phyloP scores from a whole-genome alignment of 768 basidiomycete genomes.

The Calvatia gigantea region DNA sequence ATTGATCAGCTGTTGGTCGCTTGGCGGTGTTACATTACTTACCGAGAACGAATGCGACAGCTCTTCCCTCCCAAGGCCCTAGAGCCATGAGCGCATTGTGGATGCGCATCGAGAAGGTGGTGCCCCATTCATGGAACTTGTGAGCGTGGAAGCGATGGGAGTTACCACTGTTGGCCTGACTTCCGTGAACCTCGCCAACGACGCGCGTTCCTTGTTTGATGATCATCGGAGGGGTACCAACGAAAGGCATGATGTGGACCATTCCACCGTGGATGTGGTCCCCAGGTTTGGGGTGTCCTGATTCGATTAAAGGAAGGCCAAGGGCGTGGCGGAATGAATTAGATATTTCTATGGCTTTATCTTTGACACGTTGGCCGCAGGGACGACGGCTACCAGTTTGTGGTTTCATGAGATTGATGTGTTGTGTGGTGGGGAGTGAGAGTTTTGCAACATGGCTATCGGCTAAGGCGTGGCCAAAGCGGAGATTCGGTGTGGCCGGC shows the following conservation, averaged over 20 bases:
- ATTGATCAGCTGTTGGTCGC: conserved; percentile 2
- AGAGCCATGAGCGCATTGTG: conserved; percentile 64
- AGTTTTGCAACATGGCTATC: conserved; percentile 3
- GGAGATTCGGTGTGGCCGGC: conserved; percentile 6
- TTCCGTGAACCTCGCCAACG: conserved; percentile 1
- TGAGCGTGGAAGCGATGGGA: conserved; percentile 22
- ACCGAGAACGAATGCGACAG: conserved; percentile 82
- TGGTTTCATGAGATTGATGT: not conserved
- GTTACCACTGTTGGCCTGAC: conserved; percentile 21
- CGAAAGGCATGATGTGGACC: conserved; percentile 32
- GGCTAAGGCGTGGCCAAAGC: conserved; percentile 20
- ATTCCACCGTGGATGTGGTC: conserved; percentile 17
- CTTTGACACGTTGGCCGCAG: conserved; percentile 18
- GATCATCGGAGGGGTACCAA: conserved; percentile 23
- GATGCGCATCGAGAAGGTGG: conserved; percentile 56
- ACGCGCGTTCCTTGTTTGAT: conserved; percentile 9
- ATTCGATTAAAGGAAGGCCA: conserved; percentile 48
- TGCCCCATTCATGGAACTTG: conserved; percentile 23
- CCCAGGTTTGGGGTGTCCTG: conserved; percentile 11
- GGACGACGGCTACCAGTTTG: conserved; percentile 16
- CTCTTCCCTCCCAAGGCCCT: conserved; percentile 80
- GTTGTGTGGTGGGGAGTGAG: not conserved
- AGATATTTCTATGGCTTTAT: conserved; percentile 49
- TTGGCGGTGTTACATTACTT: conserved; percentile 11
- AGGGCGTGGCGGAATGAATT: conserved; percentile 54